Conservation (phyloP, 805 yeast genomes). For the Hanseniaspora taiwanica region DNA sequence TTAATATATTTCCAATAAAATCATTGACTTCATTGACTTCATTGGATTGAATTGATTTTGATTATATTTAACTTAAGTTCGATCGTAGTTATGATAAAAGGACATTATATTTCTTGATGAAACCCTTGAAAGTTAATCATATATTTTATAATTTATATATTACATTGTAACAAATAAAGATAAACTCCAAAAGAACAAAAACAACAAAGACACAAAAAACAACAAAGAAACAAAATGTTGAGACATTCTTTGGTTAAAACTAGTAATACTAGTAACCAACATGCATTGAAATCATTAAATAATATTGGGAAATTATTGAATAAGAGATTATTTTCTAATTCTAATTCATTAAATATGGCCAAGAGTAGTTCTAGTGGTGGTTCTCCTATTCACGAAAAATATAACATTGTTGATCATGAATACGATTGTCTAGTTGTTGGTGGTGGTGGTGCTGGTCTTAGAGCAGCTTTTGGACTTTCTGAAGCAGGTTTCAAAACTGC, state of each 20-base stretch:
- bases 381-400: conserved; percentile 29
- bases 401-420: conserved; percentile 92
- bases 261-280: neutral
- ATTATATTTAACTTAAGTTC: no score
- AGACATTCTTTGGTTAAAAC: neutral
- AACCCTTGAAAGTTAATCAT: no score
- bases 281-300: no score
- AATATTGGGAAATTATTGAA: no score
- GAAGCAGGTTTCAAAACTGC: conserved; percentile 97
- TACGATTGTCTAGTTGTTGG: conserved; percentile 97
- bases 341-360: neutral
- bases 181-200: neutral
- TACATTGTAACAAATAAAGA: no score
- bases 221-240: neutral
- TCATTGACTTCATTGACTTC: no score
- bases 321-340: conserved; percentile 27
- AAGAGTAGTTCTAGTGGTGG: neutral
- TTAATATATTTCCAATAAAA: no score
- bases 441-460: conserved; percentile 98
- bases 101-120: no score
- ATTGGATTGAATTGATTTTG: no score
- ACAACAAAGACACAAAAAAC: neutral
- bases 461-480: conserved; percentile 97
- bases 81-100: no score
- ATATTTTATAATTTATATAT: no score